Evolutionary conservation across 345 rosid species (phyloP).

Genomic region (Eucalyptus albens): DNA sequence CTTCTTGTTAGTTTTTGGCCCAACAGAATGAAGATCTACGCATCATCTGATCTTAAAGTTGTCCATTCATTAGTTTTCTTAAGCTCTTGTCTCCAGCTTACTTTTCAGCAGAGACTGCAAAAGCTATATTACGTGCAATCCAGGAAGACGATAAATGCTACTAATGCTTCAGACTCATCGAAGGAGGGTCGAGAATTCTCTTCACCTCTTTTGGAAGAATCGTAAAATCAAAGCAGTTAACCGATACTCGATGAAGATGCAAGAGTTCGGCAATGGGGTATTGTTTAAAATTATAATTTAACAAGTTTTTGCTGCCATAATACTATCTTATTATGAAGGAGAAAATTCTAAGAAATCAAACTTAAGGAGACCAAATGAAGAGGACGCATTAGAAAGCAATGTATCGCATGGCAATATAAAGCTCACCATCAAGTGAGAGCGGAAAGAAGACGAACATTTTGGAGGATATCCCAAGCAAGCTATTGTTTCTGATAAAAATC

Average conservation of each 20-base stretch:
- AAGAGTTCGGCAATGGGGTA: background rate
- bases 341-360: background rate
- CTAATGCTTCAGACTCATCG: background rate
- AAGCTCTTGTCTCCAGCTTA: background rate
- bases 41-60: background rate
- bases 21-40: background rate
- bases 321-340: background rate
- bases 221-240: background rate
- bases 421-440: background rate
- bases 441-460: slow-evolving; percentile 27
- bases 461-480: slow-evolving; percentile 86
- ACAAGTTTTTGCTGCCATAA: background rate
- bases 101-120: background rate
- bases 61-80: background rate
- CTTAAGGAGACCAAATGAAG: background rate
- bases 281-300: background rate
- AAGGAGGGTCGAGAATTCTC: background rate
- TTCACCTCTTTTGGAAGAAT: background rate
- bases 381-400: background rate
- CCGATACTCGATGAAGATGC: background rate
- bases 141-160: background rate
- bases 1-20: background rate
- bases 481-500: background rate
- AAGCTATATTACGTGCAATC: background rate
- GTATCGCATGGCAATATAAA: background rate